A percentile compares a stretch with the other conserved stretches of the same genome.
These are phyloP conservation scores for Leptographium wingfieldii DNA, from an alignment of 2,329 filamentous ascomycete species.

Conservation along the genomic window DNA sequence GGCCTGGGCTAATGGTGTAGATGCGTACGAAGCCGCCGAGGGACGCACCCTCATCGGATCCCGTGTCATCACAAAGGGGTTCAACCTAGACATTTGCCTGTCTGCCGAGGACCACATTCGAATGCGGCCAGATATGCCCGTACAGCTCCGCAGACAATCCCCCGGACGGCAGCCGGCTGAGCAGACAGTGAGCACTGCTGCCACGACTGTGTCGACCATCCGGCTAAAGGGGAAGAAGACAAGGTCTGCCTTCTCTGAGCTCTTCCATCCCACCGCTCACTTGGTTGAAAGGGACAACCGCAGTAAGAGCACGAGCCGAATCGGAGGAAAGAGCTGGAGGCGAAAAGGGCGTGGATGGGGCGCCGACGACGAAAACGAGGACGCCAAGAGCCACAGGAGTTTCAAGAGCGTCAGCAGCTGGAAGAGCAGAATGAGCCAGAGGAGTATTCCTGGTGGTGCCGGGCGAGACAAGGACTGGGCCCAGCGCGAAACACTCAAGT, in stretches of 20 bases:
- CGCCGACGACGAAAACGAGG: not conserved
- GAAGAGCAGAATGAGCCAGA: not conserved
- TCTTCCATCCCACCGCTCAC: not conserved
- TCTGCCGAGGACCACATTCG: conserved; percentile 10
- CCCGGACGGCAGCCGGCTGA: not conserved
- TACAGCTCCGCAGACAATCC: not conserved
- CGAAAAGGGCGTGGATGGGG: not conserved
- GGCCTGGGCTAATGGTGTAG: conserved; percentile 11
- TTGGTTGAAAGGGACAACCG: not conserved
- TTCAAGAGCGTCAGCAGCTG: not conserved
- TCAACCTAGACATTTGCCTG: conserved; percentile 5
- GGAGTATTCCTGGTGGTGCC: not conserved
- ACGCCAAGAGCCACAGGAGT: not conserved
- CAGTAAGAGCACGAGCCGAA: not conserved
- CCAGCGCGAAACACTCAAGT: conserved; percentile 7
- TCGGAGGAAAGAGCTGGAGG: not conserved
- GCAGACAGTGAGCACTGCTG: not conserved
- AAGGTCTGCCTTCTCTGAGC: not conserved
- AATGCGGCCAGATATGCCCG: conserved; percentile 11
- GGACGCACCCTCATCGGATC: conserved; percentile 8
- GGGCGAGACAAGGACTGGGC: not conserved
- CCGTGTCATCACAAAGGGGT: not conserved
- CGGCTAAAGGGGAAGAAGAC: not conserved
- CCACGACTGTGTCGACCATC: not conserved
- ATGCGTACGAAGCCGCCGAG: conserved; percentile 7